phyloP scores from a whole-genome alignment of 106 monocot genomes.

The Amphibolis antarctica region DNA sequence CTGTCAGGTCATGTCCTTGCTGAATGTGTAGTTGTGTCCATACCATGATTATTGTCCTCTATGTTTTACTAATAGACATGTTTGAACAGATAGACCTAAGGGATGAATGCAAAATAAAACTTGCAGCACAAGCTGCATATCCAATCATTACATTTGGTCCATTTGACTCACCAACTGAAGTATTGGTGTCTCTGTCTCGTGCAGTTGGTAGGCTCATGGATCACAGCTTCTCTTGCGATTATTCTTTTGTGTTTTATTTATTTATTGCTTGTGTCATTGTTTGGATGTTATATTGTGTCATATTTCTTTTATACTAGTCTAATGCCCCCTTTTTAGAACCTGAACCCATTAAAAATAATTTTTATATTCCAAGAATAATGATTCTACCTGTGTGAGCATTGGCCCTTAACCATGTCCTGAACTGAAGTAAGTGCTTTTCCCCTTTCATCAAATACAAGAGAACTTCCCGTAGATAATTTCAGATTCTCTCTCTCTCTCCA shows the following conservation, averaged over 20 bases:
- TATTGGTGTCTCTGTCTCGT: slow-evolving; percentile 23
- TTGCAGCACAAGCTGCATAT: slow-evolving; percentile 10
- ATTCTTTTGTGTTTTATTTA: neutral
- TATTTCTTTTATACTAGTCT: too few relatives aligned
- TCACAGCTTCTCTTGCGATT: neutral
- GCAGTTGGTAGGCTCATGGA: slow-evolving; percentile 17
- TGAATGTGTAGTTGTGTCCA: neutral
- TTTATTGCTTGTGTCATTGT: neutral
- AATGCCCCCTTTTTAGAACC: too few relatives aligned
- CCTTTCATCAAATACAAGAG: too few relatives aligned
- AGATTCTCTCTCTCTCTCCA: neutral
- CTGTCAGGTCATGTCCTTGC: slow-evolving; percentile 49
- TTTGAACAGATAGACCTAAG: slow-evolving; percentile 26
- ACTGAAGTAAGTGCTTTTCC: too few relatives aligned
- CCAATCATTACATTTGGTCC: slow-evolving; percentile 31
- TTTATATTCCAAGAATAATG: too few relatives aligned
- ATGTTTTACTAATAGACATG: neutral
- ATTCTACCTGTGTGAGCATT: too few relatives aligned
- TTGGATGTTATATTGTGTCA: neutral
- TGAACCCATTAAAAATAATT: too few relatives aligned
- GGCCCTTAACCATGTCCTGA: too few relatives aligned
- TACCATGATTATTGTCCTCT: neutral
- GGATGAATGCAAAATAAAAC: slow-evolving; percentile 14
- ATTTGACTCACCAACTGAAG: slow-evolving; percentile 20
- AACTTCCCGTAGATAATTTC: too few relatives aligned